Base-by-base conservation (phyloP, 1,284 basidiomycete genomes). In the Anthracocystis setariae region DNA sequence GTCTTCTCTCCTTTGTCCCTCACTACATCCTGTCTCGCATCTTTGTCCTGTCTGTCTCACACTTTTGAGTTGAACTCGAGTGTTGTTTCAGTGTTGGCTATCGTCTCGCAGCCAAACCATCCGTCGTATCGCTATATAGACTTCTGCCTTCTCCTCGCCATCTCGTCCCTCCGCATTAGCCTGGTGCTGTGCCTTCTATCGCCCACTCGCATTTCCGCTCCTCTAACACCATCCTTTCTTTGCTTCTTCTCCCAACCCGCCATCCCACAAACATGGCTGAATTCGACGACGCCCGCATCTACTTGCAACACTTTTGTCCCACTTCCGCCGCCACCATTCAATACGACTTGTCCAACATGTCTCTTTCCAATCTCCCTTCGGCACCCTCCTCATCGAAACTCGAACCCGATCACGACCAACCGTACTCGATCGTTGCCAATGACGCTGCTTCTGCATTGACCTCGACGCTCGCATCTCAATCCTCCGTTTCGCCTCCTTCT, bases 271-370 rank as follows among this genome's bases (percentile, higher is more conserved):
- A 7, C 57, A 67, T 67, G 64, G 29, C 64, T 23, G 20, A 52
- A 12, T 17, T 33, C 29, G 46, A 57, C 40, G 32, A 48, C 47
- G 38, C 52, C 20, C 52, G 48, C 32, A 56, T 66, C 53, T 56
- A 60, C 35, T 21, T 60, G 25, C 44, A 52, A 40, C 35, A 60
- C 48, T 43, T 42, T 39, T 47, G 40, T 49, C 56, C 57, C 23
- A 25, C 50, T 13, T 60, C 57, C 2, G 42, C 48, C 15, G 25
- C 57, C 21, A 45, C 45, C 10, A 57, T 67, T 8, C 64, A 50
- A 47, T 38, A 52, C 38, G 52, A 49, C 29, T 33, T 67, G 45
- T 56, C 64, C 35, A 56, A 67, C 46, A 61, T 67, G 64, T 50
- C 64, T 33, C 60, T 67, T 18, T 57, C 53, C 33, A 46, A 66